Conservation (phyloP, 345 rosid species). For the Euphorbia lathyris region DNA sequence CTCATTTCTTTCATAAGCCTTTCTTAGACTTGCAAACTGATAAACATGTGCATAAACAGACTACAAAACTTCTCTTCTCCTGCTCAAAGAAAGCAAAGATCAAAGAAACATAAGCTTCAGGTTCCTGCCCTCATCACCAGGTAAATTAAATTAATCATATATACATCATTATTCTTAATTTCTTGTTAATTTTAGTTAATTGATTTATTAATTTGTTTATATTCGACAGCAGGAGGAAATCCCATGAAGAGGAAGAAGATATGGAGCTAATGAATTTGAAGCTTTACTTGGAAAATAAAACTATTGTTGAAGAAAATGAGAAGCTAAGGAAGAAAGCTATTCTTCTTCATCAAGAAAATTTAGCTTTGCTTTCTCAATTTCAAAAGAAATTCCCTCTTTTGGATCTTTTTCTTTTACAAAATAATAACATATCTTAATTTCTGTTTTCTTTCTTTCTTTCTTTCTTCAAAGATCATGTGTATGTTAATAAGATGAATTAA, state of each 20-base stretch:
- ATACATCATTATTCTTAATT: background rate
- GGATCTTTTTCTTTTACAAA: constrained; percentile 26
- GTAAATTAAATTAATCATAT: no score
- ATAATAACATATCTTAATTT: background rate
- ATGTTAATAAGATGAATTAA: constrained; percentile 10
- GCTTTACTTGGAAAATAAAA: constrained; percentile 57
- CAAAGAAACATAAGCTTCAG: constrained; percentile 42
- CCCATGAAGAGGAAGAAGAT: constrained; percentile 26
- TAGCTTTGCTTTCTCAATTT: constrained; percentile 42
- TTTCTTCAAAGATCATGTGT: background rate
- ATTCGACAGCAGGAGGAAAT: constrained; percentile 18
- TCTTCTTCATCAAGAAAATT: constrained; percentile 56
- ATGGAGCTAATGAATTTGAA: constrained; percentile 55
- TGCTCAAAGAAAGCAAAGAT: constrained; percentile 32
- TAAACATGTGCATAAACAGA: constrained; percentile 38
- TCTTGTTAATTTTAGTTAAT: background rate
- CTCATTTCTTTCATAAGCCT: background rate
- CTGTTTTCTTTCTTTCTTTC: background rate
- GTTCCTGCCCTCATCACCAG: constrained; percentile 42
- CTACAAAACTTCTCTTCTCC: constrained; percentile 29
- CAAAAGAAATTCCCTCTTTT: constrained; percentile 40
- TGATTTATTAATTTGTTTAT: background rate
- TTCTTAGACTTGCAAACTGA: no score
- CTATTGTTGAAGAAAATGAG: constrained; percentile 60
- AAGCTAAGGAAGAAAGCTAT: constrained; percentile 52